Conservation (phyloP, 2,329 filamentous ascomycete species). For the Alternaria consortialis region DNA sequence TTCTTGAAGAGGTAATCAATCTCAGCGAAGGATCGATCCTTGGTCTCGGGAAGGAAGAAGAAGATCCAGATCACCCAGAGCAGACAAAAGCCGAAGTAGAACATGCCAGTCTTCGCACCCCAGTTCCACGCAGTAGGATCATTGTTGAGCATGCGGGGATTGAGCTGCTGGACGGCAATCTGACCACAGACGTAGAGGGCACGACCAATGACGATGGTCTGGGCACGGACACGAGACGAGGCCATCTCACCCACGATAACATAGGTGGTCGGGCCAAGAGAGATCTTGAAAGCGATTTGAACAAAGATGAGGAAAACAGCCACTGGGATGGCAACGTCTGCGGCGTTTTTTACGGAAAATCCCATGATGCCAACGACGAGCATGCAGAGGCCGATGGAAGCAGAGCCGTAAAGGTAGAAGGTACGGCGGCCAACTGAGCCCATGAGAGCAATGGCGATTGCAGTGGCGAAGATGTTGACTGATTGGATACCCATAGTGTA, state of each 20-base stretch:
- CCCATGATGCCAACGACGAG: conserved; percentile 25
- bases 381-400: conserved; percentile 12
- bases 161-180: conserved; percentile 32
- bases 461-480: conserved; percentile 76
- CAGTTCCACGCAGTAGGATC: conserved; percentile 22
- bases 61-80: conserved; percentile 43
- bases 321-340: conserved; percentile 24
- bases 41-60: conserved; percentile 50
- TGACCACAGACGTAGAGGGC: conserved; percentile 50
- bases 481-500: conserved; percentile 62
- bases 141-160: conserved; percentile 23
- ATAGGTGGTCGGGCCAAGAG: conserved; percentile 83
- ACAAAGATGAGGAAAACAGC: conserved; percentile 24
- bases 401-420: conserved; percentile 18
- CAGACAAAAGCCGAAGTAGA: conserved; percentile 28
- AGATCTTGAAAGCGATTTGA: conserved; percentile 24
- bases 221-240: conserved; percentile 82
- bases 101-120: conserved; percentile 23
- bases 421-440: conserved; percentile 76
- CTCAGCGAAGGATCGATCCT: conserved; percentile 50
- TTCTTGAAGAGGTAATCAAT: conserved; percentile 51
- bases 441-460: conserved; percentile 80
- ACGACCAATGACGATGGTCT: conserved; percentile 80
- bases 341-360: conserved; percentile 14
- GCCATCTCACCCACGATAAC: conserved; percentile 83